Conservation (phyloP, 345 rosid genomes). For the Trapa incisa region DNA sequence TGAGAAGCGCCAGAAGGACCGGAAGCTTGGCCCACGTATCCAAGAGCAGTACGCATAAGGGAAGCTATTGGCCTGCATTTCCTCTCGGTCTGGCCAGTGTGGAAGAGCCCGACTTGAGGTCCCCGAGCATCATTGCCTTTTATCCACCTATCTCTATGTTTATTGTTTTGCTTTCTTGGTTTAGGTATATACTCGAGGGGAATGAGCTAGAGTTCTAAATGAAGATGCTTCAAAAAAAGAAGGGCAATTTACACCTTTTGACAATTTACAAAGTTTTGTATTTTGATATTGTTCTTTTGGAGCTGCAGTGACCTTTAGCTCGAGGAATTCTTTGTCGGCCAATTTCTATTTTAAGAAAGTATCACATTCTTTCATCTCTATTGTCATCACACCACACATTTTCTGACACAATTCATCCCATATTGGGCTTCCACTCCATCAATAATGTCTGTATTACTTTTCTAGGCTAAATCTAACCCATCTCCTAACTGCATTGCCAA, state of each 20-base stretch:
- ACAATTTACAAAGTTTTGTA: not conserved
- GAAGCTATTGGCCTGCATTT: constrained; percentile 41
- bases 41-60: constrained; percentile 43
- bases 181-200: constrained; percentile 35
- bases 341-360: not conserved
- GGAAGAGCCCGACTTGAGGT: constrained; percentile 20
- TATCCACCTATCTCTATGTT: not conserved
- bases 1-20: constrained; percentile 34
- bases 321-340: not conserved
- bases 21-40: constrained; percentile 32
- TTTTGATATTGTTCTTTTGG: not conserved
- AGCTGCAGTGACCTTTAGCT: not conserved
- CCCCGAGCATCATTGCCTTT: not conserved
- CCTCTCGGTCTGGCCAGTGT: constrained; percentile 46
- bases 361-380: not conserved
- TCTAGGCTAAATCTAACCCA: too few relatives aligned
- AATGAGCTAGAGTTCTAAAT: constrained; percentile 36
- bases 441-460: too few relatives aligned
- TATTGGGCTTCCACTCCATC: too few relatives aligned
- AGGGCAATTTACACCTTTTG: constrained; percentile 14
- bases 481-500: too few relatives aligned
- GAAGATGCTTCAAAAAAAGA: constrained; percentile 38
- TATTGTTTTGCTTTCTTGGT: not conserved
- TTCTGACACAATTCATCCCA: too few relatives aligned
- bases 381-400: not conserved